phyloP scores from a whole-genome alignment of 2,329 filamentous ascomycete genomes.

The Tolypocladium inflatum region DNA sequence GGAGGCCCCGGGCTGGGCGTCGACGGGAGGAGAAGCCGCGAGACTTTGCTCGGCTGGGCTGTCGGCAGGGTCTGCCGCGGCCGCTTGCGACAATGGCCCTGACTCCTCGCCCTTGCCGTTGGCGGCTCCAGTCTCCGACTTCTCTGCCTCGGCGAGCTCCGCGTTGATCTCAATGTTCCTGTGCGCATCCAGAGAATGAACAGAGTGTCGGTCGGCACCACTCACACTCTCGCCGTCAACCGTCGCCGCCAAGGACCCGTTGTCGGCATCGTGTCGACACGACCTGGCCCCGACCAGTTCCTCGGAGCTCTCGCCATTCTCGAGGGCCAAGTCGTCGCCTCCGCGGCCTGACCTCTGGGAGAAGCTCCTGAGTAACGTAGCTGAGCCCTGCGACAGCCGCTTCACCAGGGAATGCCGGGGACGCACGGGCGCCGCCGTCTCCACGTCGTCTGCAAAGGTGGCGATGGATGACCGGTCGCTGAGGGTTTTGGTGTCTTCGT shows the following conservation, averaged over 20 bases:
- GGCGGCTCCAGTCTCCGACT: neutral
- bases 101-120: too few species aligned
- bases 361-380: slow-evolving; percentile 31
- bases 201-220: slow-evolving; percentile 25
- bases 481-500: slow-evolving; percentile 28
- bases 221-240: slow-evolving; percentile 42
- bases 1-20: slow-evolving; percentile 11
- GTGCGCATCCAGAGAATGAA: slow-evolving; percentile 10
- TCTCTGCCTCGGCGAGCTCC: slow-evolving; percentile 18
- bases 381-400: slow-evolving; percentile 39
- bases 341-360: slow-evolving; percentile 23
- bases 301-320: slow-evolving; percentile 32
- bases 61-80: too few species aligned
- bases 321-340: slow-evolving; percentile 6
- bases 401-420: slow-evolving; percentile 32
- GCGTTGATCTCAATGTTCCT: slow-evolving; percentile 30
- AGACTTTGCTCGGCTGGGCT: neutral
- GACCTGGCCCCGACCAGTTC: slow-evolving; percentile 28
- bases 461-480: slow-evolving; percentile 57
- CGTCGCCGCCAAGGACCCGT: slow-evolving; percentile 47
- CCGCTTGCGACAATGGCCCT: too few species aligned
- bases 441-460: slow-evolving; percentile 55
- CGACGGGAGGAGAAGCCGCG: slow-evolving; percentile 2
- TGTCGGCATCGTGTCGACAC: slow-evolving; percentile 28
- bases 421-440: slow-evolving; percentile 16